These are phyloP conservation scores for Nannizzia gypsea DNA, from an alignment of 2,329 filamentous ascomycete genomes.

Conservation along the genomic window DNA sequence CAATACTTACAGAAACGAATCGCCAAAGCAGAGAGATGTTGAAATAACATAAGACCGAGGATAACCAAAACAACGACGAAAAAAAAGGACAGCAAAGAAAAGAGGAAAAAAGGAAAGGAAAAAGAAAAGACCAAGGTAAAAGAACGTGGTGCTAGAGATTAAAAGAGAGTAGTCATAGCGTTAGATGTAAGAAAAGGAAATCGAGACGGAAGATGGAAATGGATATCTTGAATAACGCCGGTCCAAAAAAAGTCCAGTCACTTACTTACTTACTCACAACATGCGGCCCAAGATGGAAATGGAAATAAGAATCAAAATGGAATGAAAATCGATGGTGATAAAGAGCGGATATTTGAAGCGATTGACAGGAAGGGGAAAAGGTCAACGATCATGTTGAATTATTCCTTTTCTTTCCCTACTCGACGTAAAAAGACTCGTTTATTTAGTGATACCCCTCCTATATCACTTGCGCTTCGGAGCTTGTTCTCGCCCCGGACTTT, in stretches of 20 bases:
- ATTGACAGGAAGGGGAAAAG: not conserved
- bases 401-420: constrained; percentile 17
- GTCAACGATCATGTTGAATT: not conserved
- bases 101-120: not conserved
- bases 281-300: not conserved
- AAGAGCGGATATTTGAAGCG: not conserved
- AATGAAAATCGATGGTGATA: not conserved
- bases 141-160: not conserved
- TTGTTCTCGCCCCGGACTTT: constrained; percentile 1
- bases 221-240: constrained; percentile 2
- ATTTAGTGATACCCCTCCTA: constrained; percentile 24
- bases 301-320: not conserved
- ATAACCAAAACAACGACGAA: not conserved
- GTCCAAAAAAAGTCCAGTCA: not conserved
- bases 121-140: not conserved
- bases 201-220: not conserved
- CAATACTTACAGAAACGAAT: not conserved
- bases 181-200: not conserved
- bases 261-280: not conserved
- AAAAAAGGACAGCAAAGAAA: not conserved
- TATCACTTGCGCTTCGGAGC: constrained; percentile 30
- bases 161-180: constrained; percentile 1
- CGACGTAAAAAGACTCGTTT: constrained; percentile 30
- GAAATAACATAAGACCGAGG: not conserved
- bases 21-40: not conserved